These are phyloP conservation scores for Chlorella vulgaris DNA, from an alignment of 139 green algal genomes.

Conservation along the genomic window DNA sequence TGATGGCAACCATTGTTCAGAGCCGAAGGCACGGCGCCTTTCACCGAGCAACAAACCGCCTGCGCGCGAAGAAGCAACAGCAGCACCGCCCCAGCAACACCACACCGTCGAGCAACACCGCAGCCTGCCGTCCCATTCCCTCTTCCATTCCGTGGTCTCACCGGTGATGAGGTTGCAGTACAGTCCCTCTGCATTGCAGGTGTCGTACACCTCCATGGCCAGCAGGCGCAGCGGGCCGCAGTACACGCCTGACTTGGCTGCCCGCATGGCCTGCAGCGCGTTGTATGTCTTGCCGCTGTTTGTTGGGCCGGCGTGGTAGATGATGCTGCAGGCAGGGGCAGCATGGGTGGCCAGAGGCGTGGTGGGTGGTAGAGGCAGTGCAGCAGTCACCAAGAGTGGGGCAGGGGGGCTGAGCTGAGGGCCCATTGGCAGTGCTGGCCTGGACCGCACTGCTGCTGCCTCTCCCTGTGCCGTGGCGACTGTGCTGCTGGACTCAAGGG, in stretches of 20 bases:
- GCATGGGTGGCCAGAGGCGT: background rate
- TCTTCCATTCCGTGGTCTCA: too few species aligned
- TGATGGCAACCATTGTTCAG: too few species aligned
- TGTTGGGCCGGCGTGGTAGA: slow-evolving; percentile 94
- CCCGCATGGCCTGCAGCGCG: slow-evolving; percentile 77
- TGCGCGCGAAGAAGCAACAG: background rate
- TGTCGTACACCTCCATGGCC: slow-evolving; percentile 88
- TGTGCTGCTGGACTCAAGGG: too few species aligned
- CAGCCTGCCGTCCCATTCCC: too few species aligned
- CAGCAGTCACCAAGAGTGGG: too few species aligned
- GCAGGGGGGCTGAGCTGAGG: too few species aligned
- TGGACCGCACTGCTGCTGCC: too few species aligned
- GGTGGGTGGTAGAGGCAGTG: background rate
- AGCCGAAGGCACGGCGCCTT: too few species aligned
- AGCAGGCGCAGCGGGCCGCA: slow-evolving; percentile 93
- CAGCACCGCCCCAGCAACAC: too few species aligned
- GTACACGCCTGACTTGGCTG: slow-evolving; percentile 83
- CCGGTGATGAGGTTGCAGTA: slow-evolving; percentile 64
- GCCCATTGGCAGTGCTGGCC: too few species aligned
- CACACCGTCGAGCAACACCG: too few species aligned
- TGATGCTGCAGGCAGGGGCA: slow-evolving; percentile 51
- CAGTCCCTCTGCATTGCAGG: slow-evolving; percentile 55
- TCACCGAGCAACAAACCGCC: background rate
- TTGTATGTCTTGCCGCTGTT: slow-evolving; percentile 98
- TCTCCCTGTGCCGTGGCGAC: too few species aligned